Conservation (phyloP, 306 rosid genomes). For the Malus orientalis region DNA sequence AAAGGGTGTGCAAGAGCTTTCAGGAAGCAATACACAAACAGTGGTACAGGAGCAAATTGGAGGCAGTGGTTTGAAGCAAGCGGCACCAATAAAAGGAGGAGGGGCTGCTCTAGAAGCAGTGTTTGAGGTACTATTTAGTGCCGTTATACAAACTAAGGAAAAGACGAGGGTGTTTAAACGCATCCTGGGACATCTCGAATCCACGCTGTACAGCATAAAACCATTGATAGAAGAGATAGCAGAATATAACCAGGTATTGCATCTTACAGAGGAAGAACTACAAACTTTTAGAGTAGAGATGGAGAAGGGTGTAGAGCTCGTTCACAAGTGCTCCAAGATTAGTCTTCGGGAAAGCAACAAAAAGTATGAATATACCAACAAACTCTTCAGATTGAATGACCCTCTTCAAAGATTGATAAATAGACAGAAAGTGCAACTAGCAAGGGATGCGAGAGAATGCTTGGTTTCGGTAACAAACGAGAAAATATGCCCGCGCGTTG, state of each 20-base stretch:
- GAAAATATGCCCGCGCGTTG: no score
- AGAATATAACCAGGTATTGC: neutral
- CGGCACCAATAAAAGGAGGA: no score
- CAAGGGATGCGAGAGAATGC: no score
- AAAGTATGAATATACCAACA: neutral
- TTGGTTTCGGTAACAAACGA: no score
- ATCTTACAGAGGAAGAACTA: neutral
- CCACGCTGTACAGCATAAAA: neutral
- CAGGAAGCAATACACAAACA: neutral
- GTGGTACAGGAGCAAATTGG: neutral
- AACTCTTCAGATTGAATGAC: neutral
- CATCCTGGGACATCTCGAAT: neutral
- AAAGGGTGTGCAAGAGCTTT: neutral
- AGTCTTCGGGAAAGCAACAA: neutral
- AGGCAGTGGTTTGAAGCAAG: neutral
- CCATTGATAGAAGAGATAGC: neutral
- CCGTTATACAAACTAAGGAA: neutral
- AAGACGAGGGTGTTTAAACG: neutral
- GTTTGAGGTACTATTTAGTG: neutral
- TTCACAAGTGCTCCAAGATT: neutral
- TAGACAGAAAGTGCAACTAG: neutral
- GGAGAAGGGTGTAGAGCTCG: neutral
- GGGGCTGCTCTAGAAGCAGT: neutral
- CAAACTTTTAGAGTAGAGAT: neutral
- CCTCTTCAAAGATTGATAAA: neutral